Evolutionary conservation across 495 filamentous ascomycete genomes (phyloP).

Genomic region (Xylaria flabelliformis): DNA sequence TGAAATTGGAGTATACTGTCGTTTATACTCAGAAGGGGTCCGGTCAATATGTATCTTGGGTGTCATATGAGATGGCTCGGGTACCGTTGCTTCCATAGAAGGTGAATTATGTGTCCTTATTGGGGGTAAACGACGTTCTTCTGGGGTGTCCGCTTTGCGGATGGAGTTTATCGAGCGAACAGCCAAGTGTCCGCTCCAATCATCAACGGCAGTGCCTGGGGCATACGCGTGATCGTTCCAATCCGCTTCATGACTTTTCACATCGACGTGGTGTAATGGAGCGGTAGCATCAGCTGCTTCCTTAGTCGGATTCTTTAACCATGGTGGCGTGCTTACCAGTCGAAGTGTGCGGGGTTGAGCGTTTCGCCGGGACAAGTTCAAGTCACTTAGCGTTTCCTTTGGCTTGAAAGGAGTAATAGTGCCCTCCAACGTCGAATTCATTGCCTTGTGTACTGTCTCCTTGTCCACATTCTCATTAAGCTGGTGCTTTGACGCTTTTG

Average conservation of each 20-base stretch:
- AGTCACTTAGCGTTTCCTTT: neutral
- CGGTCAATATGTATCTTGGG: neutral
- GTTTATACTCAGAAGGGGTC: neutral
- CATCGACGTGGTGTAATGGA: conserved; percentile 14
- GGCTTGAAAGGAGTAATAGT: neutral
- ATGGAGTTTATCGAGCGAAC: neutral
- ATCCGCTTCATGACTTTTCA: neutral
- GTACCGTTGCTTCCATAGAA: neutral
- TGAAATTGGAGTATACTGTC: neutral
- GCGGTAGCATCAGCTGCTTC: conserved; percentile 31
- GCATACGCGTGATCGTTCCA: neutral
- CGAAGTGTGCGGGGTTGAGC: conserved; percentile 31
- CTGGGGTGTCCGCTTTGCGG: neutral
- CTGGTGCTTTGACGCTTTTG: neutral
- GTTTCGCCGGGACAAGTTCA: neutral
- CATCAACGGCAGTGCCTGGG: neutral
- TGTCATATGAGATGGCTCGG: neutral
- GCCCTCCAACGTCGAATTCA: neutral
- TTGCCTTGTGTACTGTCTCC: neutral
- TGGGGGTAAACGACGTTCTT: neutral
- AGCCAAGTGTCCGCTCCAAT: neutral
- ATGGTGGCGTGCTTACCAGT: conserved; percentile 45
- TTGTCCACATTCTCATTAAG: neutral
- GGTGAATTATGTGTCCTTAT: neutral
- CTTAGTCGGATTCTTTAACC: conserved; percentile 41